Percentiles rank a stretch among this genome's conserved stretches.
Evolutionary conservation across 1,139 yeast species (phyloP).

Genomic region (Geotrichum klebahnii): DNA sequence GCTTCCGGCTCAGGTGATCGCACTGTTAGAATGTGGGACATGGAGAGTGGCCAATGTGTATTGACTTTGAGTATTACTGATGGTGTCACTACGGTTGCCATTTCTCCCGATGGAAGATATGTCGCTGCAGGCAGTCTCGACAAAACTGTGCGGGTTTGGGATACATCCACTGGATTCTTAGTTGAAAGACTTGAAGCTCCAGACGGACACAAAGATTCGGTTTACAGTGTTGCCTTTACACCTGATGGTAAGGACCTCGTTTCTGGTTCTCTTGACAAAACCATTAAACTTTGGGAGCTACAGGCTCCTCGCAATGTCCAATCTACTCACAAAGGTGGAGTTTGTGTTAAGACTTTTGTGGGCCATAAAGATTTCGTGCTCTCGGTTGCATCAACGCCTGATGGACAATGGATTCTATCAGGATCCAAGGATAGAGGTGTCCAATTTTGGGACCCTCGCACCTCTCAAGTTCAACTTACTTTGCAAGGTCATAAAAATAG

Average conservation of each 20-base stretch:
- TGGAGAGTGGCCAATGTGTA: constrained; percentile 85
- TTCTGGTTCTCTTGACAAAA: constrained; percentile 91
- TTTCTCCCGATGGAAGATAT: constrained; percentile 76
- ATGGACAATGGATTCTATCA: constrained; percentile 83
- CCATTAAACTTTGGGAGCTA: constrained; percentile 93
- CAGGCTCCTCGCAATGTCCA: constrained; percentile 47
- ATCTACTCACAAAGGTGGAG: constrained; percentile 44
- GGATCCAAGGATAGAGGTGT: constrained; percentile 98
- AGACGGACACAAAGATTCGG: constrained; percentile 95
- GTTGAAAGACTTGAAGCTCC: constrained; percentile 95
- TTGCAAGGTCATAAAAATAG: constrained; percentile 96
- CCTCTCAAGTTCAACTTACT: constrained; percentile 92
- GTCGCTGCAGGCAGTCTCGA: constrained; percentile 97
- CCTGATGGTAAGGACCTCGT: constrained; percentile 90
- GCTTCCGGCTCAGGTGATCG: constrained; percentile 97
- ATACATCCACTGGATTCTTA: constrained; percentile 76
- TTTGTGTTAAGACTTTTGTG: constrained; percentile 85
- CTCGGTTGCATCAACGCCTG: constrained; percentile 91
- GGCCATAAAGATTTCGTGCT: constrained; percentile 97
- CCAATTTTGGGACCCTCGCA: constrained; percentile 89
- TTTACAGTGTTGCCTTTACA: constrained; percentile 90
- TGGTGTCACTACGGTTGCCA: constrained; percentile 85
- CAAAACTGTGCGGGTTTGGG: constrained; percentile 96
- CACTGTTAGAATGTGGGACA: constrained; percentile 95
- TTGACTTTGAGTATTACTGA: constrained; percentile 66